Base-by-base conservation (phyloP, 2,329 filamentous ascomycete genomes). In the Phialophora tarda region DNA sequence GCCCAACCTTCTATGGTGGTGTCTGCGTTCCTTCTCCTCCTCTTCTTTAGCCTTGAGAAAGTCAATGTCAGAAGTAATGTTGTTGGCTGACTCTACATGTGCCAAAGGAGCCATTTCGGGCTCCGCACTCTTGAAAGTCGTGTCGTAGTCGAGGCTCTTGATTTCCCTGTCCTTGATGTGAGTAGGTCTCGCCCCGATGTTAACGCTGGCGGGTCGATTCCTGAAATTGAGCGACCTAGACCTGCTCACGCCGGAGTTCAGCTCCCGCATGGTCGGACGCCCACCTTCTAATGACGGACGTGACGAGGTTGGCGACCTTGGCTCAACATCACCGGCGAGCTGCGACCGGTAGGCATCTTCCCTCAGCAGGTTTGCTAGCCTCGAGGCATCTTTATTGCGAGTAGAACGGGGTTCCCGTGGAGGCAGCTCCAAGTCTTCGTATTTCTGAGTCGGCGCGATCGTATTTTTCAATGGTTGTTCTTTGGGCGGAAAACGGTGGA, bases 181-280 rank as follows among this genome's bases (percentile, higher is more conserved):
- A 66, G 96, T 93, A 60, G 95, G 83, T 74, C 90, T 93, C 0
- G 91, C 91, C 72, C 93, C 91, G 3, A 96, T 85, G 75, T 93
- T 92, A 38, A 91, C 91, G 76, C 93, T 97, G 0, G 88, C 83
- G 75, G 94, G 94, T 54, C 94, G 86, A 62, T 87, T 84, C 68
- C 89, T 88, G 71, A 84, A 77, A 71, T 87, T 86, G n/a, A 87
- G 85, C 26, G 89, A 89, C 73, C 85, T 88, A 1, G 88, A 86
- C 32, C 87, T 80, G 44, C 79, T 80, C 8, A 88, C 77, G 0
- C 84, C 79, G 44, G 89, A 87, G 8, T 86, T 80, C 7, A 86
- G 74, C 57, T 93, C 90, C 64, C 85, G 73, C 44, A 83, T 84
- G 1, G 83, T 82, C 10, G 91, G 89, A n/a, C 90, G 85, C 17